These are phyloP conservation scores for Lepiota venenata DNA, from an alignment of 768 basidiomycete genomes.

Conservation along the genomic window DNA sequence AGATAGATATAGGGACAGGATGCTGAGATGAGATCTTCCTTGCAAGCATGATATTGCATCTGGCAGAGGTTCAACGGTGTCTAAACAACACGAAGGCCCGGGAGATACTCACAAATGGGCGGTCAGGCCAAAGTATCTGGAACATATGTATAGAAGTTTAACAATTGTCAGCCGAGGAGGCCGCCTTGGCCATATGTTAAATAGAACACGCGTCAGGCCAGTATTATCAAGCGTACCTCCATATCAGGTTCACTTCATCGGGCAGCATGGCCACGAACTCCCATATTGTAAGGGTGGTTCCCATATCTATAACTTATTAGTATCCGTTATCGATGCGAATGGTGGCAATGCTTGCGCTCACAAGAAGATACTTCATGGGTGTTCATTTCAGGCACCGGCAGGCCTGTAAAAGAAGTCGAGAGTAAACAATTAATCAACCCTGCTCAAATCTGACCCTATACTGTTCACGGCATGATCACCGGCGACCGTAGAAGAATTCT, in stretches of 20 bases:
- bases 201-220: background rate
- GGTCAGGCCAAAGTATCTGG: conserved; percentile 16
- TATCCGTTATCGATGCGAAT: background rate
- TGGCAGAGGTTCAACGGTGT: background rate
- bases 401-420: too few species aligned
- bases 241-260: conserved; percentile 17
- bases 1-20: conserved; percentile 12
- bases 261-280: conserved; percentile 15
- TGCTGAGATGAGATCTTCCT: conserved; percentile 6
- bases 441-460: too few species aligned
- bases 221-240: conserved; percentile 10
- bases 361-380: too few species aligned
- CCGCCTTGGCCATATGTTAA: conserved; percentile 4
- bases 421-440: too few species aligned
- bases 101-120: conserved; percentile 14
- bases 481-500: too few species aligned
- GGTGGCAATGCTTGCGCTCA: too few species aligned
- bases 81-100: background rate
- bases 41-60: conserved; percentile 12
- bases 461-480: too few species aligned
- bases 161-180: conserved; percentile 13
- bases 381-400: too few species aligned
- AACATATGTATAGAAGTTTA: conserved; percentile 18
- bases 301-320: conserved; percentile 10
- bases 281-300: conserved; percentile 12